Percentiles rank a stretch among this genome's conserved stretches.
Conservation (phyloP, 2,329 filamentous ascomycete genomes). For the Didymella sp. region DNA sequence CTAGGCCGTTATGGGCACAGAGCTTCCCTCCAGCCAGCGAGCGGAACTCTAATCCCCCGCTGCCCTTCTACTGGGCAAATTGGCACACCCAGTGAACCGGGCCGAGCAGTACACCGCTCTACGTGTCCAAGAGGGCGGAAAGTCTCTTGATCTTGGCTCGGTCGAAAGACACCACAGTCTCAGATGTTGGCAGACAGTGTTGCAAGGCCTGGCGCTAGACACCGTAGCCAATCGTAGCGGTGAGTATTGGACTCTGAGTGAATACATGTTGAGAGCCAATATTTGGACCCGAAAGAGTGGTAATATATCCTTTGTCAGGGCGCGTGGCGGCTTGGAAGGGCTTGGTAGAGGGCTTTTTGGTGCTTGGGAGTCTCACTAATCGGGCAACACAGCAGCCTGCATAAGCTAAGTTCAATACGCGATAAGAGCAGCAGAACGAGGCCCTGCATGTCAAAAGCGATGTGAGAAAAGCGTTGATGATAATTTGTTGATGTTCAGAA, state of each 20-base stretch:
- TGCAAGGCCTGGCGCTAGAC: not conserved
- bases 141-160: not conserved
- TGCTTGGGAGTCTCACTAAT: not conserved
- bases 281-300: not conserved
- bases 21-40: not conserved
- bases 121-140: not conserved
- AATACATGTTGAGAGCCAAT: not conserved
- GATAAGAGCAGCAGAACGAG: not conserved
- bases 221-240: not conserved
- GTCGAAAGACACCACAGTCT: not conserved
- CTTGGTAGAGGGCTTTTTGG: not conserved
- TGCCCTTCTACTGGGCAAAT: not conserved
- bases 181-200: not conserved
- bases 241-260: not conserved
- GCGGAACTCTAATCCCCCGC: not conserved
- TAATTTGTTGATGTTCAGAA: not conserved
- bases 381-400: not conserved
- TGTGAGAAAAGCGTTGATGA: not conserved
- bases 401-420: not conserved
- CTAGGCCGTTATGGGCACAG: not conserved
- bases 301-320: not conserved
- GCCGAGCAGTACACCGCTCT: not conserved
- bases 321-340: constrained; percentile 13
- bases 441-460: not conserved
- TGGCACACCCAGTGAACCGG: not conserved